Evolutionary conservation across 805 yeast species (phyloP), one percentile per base, ranked within the genome.

Genomic region (Wickerhamiella vanderwaltii): DNA sequence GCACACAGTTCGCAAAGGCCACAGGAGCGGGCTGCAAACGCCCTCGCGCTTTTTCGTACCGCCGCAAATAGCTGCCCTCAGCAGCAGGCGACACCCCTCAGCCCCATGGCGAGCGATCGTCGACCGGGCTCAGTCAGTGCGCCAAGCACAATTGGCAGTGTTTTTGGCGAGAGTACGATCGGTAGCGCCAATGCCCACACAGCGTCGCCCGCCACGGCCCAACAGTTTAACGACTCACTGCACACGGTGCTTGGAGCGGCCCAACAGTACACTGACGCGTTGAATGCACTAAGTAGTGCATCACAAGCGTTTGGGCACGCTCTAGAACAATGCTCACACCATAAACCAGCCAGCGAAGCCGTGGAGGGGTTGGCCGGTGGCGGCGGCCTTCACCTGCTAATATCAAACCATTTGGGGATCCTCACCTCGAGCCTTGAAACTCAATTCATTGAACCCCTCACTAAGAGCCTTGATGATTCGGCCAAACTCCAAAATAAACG

Each of bases 321-420:
- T 1, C 62, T 85, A 41, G 91, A 82, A 52, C 68, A 66, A 32
- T 66, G 75, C 45, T 76, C 85, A 0, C 63, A 71, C 39, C 67
- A 75, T 48, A 75, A 75, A 54, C 84, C 84, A 11, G 70, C 77
- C 15, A 76, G 74, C 12, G 59, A 59, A 18, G 66, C 73, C 1
- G 69, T 77, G 2, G 79, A 79, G 48, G 84, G 84, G 6, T 57
- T 84, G 12, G 61, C 75, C 50, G 70, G 75, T 37, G 81, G 87
- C 2, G 78, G 85, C 31, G 94, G 94, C 0, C 62, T 85, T 42
- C 87, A 82, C 50, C 76, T 73, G 53, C 65, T 85, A 32, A 70
- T 82, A 15, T 76, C 88, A 0, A 83, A 82, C 55, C 91, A 83
- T 55, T 79, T 80, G 46, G 77, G 76, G 46, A 73, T 85, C 11